Base-by-base conservation (phyloP, 2,329 filamentous ascomycete genomes). In the Podosphaera aphanis region DNA sequence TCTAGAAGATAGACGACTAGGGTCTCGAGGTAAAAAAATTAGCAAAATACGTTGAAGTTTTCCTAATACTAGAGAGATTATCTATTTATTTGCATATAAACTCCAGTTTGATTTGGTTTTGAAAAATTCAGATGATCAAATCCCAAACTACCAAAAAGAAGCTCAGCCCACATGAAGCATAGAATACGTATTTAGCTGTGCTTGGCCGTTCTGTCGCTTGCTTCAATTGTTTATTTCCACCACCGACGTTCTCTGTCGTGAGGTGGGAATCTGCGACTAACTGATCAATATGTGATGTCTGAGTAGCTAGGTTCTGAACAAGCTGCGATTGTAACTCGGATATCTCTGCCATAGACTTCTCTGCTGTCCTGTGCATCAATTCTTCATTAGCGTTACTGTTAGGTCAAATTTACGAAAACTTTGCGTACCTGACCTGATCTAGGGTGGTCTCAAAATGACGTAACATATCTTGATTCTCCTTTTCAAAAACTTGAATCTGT, bases 401-500 rank as follows among this genome's bases (percentile, higher is more conserved):
- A 5, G 5, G 25, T 29, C 25, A 11, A 29, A 29, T 29, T 29
- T 11, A 29, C 11, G 5, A 29, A 29, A 2, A 37, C 19, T n/a
- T 39, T 50, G n/a, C 81, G 46, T 72, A 92, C 83, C 80, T 82
- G 53, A 95, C 84, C 70, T 95, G 90, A 61, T 86, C 80, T 59
- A 95, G 66, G n/a, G 83, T 85, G 63, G 81, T 84, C 62, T 94
- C 84, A 61, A 92, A 93, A 62, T 93, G 83, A 61, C 81, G 82
- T 54, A 95, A 69, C 77, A 98, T 85, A 51, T 83, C 78, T 61
- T 85, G 78, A 59, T 95, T 94, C 58, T 92, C 86, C 62, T 84
- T 74, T 54, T 88, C 86, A 64, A 98, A 95, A 59, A 93, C 73
- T 60, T 94, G 88, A 45, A 90, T 66, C 62, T 95, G 88, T 58